Evolutionary conservation across 768 basidiomycete genomes (phyloP).

Genomic region (Amanita thiersii): DNA sequence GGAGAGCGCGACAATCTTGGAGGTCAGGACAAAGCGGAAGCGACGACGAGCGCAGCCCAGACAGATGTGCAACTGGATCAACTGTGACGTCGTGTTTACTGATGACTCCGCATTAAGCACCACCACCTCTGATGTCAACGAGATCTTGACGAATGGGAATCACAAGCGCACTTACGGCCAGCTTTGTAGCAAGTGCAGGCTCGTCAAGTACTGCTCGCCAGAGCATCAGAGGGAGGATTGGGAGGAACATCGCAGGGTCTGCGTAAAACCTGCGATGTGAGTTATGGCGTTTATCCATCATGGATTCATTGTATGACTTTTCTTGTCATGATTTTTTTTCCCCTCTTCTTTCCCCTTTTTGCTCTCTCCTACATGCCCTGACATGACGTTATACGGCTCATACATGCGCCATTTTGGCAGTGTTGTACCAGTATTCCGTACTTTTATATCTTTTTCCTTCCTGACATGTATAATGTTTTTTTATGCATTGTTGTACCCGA

Average conservation of each 20-base stretch:
- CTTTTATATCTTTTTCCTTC: too few species aligned
- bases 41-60: conserved; percentile 41
- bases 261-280: conserved; percentile 18
- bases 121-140: conserved; percentile 35
- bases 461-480: too few species aligned
- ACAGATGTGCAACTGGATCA: conserved; percentile 82
- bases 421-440: too few species aligned
- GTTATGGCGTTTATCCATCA: background rate
- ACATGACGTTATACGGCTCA: too few species aligned
- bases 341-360: background rate
- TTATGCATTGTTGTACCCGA: too few species aligned
- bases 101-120: conserved; percentile 31
- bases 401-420: too few species aligned
- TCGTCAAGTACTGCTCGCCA: conserved; percentile 71
- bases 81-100: conserved; percentile 56
- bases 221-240: conserved; percentile 73
- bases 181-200: conserved; percentile 68
- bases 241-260: conserved; percentile 72
- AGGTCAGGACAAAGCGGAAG: conserved; percentile 50
- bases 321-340: background rate
- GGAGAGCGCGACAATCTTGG: conserved; percentile 52
- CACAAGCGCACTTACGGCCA: conserved; percentile 35
- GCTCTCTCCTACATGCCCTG: background rate
- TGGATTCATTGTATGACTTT: background rate
- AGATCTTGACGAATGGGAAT: conserved; percentile 19